A percentile compares a stretch with the other conserved stretches of the same genome.
phyloP scores from a whole-genome alignment of 257 asterid species.

The Catharanthus roseus region DNA sequence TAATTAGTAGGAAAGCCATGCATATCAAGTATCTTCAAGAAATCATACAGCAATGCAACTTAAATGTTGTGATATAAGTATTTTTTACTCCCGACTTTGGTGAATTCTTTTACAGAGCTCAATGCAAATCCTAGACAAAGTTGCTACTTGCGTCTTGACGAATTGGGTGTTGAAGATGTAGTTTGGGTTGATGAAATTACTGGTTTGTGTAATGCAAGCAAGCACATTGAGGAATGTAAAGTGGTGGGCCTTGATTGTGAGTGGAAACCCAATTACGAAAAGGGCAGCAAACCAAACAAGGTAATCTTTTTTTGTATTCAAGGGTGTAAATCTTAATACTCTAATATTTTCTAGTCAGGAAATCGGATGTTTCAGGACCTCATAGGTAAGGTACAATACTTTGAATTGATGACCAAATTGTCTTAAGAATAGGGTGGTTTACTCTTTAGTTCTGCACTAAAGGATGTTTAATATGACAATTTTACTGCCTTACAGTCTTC shows the following conservation, averaged over 20 bases:
- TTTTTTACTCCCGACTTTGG: neutral
- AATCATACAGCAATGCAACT: neutral
- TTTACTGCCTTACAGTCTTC: neutral
- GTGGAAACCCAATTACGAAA: slow-evolving; percentile 86
- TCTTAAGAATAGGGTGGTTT: neutral
- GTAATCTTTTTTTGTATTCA: slow-evolving; percentile 28
- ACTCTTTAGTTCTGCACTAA: neutral
- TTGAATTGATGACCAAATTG: neutral
- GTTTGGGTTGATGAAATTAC: slow-evolving; percentile 70
- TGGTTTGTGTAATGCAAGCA: slow-evolving; percentile 52
- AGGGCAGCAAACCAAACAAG: slow-evolving; percentile 73
- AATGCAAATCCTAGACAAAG: slow-evolving; percentile 38
- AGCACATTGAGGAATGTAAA: slow-evolving; percentile 68
- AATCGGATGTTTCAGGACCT: neutral
- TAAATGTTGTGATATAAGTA: neutral
- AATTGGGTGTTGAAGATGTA: slow-evolving; percentile 64
- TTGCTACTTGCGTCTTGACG: slow-evolving; percentile 63
- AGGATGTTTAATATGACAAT: too few species aligned
- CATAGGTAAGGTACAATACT: neutral
- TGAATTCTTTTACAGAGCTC: slow-evolving; percentile 37
- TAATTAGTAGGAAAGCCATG: neutral
- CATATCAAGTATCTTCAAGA: neutral
- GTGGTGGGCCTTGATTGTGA: slow-evolving; percentile 91
- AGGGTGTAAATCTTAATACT: neutral
- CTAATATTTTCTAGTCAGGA: neutral